phyloP scores from a whole-genome alignment of 148 eudicot genomes.

The Persicaria tinctoria region DNA sequence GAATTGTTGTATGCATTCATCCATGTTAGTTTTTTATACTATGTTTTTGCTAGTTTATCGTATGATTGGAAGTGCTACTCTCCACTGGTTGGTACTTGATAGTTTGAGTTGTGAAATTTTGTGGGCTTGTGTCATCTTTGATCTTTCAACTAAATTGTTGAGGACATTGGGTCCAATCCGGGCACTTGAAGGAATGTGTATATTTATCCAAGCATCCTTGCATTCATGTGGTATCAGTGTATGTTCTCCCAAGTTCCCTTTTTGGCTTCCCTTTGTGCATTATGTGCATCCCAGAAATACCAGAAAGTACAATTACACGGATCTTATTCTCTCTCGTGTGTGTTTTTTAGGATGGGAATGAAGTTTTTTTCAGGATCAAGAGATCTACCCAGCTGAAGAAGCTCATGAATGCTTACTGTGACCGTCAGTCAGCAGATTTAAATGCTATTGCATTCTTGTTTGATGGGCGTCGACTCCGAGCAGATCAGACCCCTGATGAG shows the following conservation, averaged over 20 bases:
- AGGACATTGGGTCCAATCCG: not conserved
- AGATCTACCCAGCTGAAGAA: conserved; percentile 23
- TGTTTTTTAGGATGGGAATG: conserved; percentile 17
- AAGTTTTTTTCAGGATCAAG: conserved; percentile 25
- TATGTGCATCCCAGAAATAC: not conserved
- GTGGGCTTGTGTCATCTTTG: not conserved
- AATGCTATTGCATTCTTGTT: conserved; percentile 21
- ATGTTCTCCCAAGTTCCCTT: too few species aligned
- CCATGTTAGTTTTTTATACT: not conserved
- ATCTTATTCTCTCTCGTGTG: not conserved
- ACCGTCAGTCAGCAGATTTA: conserved; percentile 22
- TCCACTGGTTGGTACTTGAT: not conserved
- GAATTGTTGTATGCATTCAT: not conserved
- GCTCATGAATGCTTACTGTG: conserved; percentile 28
- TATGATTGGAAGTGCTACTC: not conserved
- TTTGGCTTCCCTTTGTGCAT: not conserved
- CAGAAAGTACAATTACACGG: not conserved
- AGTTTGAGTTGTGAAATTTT: not conserved
- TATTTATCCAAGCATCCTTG: too few species aligned
- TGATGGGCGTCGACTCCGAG: conserved; percentile 27
- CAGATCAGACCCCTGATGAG: conserved; percentile 28
- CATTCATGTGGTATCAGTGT: too few species aligned
- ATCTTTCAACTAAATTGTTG: not conserved
- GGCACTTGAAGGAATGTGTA: too few species aligned
- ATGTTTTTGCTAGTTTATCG: not conserved